Base-by-base conservation (phyloP, 331 rosid genomes). In the Acacia pycnantha region DNA sequence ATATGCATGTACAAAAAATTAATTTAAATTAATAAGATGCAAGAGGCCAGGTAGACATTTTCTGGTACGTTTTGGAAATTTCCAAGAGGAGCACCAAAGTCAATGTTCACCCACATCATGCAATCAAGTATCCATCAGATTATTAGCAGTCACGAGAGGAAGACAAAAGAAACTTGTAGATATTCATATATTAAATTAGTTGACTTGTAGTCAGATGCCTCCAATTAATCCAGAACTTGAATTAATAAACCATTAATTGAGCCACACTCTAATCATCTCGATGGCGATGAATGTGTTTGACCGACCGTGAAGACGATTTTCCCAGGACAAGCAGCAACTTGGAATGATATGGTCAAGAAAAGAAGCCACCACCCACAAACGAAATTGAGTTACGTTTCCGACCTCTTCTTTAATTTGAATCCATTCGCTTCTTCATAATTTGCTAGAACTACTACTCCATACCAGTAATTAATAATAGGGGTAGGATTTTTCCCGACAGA, bases 81-180 rank as follows among this genome's bases (percentile, higher is more conserved):
- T 61, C 31, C 3, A 8, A 82, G 0, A 9, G 22, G 43, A 59
- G 43, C 78, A 82, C 0, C 77, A 58, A 58, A 61, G 81, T 88
- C 89, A 83, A 85, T 65, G 18, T 58, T 76, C 51, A 77, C 71
- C n/a, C 50, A 15, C 22, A 19, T n/a, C 8, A 35, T 13, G 6
- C 18, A 76, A 82, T 88, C 21, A 11, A 61, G 6, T 61, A 24
- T 78, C 83, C 24, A 24, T 78, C 83, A 64, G 66, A 50, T 37
- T 37, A 86, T 50, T 2, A 73, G 31, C 74, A 21, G 24, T 21
- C 29, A 61, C 41, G 22, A 16, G 58, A 19, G 19, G 46, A 43
- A 11, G n/a, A 11, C 18, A 8, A 19, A 70, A 40, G 70, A 27
- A 51, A 51, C 8, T 11, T 16, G 1, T 1, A 50, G 21, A 6